Conservation (phyloP, 352 stramenopile genomes). For the Globisporangium echinulatum region DNA sequence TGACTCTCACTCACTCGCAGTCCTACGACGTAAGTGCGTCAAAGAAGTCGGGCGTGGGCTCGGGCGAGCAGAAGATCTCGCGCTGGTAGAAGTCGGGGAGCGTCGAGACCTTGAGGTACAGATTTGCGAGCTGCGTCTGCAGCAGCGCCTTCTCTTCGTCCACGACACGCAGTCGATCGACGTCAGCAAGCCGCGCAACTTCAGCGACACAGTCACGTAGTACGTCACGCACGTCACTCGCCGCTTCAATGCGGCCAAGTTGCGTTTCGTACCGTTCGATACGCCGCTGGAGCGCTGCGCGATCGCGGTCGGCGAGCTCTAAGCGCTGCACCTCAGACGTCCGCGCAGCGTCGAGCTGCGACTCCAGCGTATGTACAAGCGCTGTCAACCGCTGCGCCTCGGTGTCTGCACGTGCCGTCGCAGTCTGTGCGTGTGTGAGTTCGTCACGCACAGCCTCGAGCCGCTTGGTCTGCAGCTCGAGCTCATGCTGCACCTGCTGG, state of each 20-base stretch:
- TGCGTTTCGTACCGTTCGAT: slow-evolving; percentile 55
- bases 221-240: slow-evolving; percentile 46
- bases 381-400: slow-evolving; percentile 14
- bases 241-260: slow-evolving; percentile 35
- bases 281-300: slow-evolving; percentile 25
- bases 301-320: slow-evolving; percentile 29
- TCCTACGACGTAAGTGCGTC: slow-evolving; percentile 52
- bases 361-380: slow-evolving; percentile 12
- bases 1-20: neutral
- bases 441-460: slow-evolving; percentile 23
- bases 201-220: slow-evolving; percentile 49
- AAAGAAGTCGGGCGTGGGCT: slow-evolving; percentile 73
- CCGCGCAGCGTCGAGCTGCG: slow-evolving; percentile 18
- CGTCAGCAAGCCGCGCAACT: slow-evolving; percentile 43
- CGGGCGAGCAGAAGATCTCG: slow-evolving; percentile 76
- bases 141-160: slow-evolving; percentile 68
- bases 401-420: slow-evolving; percentile 8
- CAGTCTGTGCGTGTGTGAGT: slow-evolving; percentile 22
- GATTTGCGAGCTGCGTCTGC: slow-evolving; percentile 57
- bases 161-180: slow-evolving; percentile 50
- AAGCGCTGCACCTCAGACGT: slow-evolving; percentile 11
- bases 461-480: slow-evolving; percentile 44
- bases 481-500: slow-evolving; percentile 25
- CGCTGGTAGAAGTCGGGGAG: slow-evolving; percentile 82
- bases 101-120: slow-evolving; percentile 80